phyloP scores from a whole-genome alignment of 345 rosid species.

The Durio zibethinus region DNA sequence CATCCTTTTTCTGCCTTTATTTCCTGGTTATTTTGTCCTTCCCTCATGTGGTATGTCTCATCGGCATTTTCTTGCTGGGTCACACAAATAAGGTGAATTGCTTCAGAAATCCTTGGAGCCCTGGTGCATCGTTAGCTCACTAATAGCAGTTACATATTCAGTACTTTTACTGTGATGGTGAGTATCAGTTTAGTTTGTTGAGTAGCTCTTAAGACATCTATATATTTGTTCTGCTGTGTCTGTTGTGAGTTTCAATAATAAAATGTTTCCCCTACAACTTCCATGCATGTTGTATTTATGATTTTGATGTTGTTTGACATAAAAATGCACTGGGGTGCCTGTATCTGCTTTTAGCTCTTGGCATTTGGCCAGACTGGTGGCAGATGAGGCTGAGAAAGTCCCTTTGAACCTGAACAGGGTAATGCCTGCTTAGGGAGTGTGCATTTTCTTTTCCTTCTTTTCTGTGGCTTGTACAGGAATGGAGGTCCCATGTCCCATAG shows the following conservation, averaged over 20 bases:
- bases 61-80: constrained; percentile 26
- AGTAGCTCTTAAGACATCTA: constrained; percentile 27
- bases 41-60: background rate
- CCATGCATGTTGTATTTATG: background rate
- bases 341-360: constrained; percentile 42
- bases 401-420: constrained; percentile 99
- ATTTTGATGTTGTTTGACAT: constrained; percentile 41
- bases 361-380: constrained; percentile 27
- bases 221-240: constrained; percentile 28
- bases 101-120: background rate
- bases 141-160: constrained; percentile 17
- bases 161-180: constrained; percentile 39
- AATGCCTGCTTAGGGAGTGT: constrained; percentile 99
- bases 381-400: constrained; percentile 98
- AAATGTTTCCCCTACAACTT: constrained; percentile 20
- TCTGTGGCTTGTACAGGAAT: constrained; percentile 45
- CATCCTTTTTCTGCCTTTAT: background rate
- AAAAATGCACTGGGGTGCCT: constrained; percentile 99
- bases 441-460: constrained; percentile 46
- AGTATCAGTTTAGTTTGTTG: constrained; percentile 45
- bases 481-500: constrained; percentile 32
- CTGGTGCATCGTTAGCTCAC: constrained; percentile 13
- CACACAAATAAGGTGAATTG: background rate
- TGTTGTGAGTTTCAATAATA: constrained; percentile 30
- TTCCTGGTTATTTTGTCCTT: background rate